A percentile compares a stretch with the other conserved stretches of the same genome.
These are phyloP conservation scores for Populus davidiana DNA, from an alignment of 345 rosid genomes.

Conservation along the genomic window DNA sequence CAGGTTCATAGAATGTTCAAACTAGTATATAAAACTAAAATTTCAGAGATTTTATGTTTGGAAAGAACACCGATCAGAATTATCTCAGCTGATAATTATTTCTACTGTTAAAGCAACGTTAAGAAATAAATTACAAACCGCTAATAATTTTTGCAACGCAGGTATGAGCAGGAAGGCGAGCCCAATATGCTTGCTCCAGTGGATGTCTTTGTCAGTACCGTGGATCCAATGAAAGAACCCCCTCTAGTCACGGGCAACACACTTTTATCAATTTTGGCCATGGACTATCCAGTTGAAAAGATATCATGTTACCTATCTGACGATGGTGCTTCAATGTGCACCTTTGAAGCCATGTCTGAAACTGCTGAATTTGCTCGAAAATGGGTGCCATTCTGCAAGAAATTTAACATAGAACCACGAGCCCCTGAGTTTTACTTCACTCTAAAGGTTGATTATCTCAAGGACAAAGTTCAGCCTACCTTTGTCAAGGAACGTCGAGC, in stretches of 20 bases:
- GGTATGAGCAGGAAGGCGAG: constrained; percentile 89
- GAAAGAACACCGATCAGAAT: background rate
- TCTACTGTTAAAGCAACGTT: background rate
- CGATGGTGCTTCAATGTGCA: constrained; percentile 96
- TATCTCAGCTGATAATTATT: background rate
- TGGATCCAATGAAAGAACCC: constrained; percentile 99
- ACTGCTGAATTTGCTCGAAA: constrained; percentile 43
- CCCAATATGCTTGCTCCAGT: constrained; percentile 78
- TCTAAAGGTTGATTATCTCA: constrained; percentile 80
- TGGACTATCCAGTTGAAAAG: constrained; percentile 94
- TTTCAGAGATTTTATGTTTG: background rate
- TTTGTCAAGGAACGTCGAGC: constrained; percentile 94
- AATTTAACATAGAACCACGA: constrained; percentile 34
- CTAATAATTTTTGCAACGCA: constrained; percentile 21
- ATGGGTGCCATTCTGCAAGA: constrained; percentile 40
- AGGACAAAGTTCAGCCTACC: constrained; percentile 95
- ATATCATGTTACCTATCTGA: constrained; percentile 91
- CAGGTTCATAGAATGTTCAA: constrained; percentile 33
- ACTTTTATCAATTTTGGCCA: constrained; percentile 78
- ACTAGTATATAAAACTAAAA: background rate
- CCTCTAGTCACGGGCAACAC: constrained; percentile 95
- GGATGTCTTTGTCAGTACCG: constrained; percentile 93
- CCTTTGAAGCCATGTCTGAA: constrained; percentile 81
- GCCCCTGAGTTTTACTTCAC: constrained; percentile 35
- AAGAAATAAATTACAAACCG: background rate